These are phyloP conservation scores for Hypocreales sp. DNA, from an alignment of 2,329 filamentous ascomycete genomes.

Conservation along the genomic window DNA sequence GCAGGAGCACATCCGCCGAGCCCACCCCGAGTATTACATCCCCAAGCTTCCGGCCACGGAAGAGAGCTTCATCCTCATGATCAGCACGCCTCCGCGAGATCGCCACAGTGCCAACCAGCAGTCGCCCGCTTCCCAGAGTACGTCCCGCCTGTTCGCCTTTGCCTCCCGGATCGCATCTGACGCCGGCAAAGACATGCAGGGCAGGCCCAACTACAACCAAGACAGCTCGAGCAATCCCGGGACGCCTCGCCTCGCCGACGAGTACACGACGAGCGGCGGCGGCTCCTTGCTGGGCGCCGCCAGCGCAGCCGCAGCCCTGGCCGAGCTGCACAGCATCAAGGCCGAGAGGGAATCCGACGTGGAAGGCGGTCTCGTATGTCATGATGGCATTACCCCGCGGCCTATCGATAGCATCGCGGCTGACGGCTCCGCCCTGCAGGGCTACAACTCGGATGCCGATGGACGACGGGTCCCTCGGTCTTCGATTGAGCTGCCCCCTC, in stretches of 20 bases:
- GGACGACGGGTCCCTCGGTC: constrained; percentile 46
- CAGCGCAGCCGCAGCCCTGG: constrained; percentile 70
- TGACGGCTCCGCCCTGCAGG: constrained; percentile 20
- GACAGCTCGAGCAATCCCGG: constrained; percentile 52
- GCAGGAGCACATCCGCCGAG: constrained; percentile 97
- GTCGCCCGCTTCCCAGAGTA: constrained; percentile 16
- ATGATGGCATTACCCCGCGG: constrained; percentile 8
- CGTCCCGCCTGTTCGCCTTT: no score
- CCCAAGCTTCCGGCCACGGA: constrained; percentile 95
- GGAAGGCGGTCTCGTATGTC: constrained; percentile 56
- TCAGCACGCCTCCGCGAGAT: constrained; percentile 73
- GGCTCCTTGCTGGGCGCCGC: constrained; percentile 38
- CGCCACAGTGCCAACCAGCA: constrained; percentile 32
- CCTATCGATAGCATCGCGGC: constrained; percentile 12
- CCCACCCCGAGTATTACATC: constrained; percentile 94
- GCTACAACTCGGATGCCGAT: constrained; percentile 58
- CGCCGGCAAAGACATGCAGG: constrained; percentile 39
- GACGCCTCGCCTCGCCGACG: constrained; percentile 54
- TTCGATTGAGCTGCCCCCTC: constrained; percentile 58
- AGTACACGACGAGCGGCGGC: constrained; percentile 35
- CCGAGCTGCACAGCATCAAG: constrained; percentile 66
- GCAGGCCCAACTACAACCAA: constrained; percentile 36
- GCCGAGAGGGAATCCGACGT: constrained; percentile 64
- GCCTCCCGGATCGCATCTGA: no score
- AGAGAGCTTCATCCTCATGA: constrained; percentile 95